These are phyloP conservation scores for Hyparrhenia diplandra DNA, from an alignment of 176 grass and related monocot genomes.

Conservation along the genomic window DNA sequence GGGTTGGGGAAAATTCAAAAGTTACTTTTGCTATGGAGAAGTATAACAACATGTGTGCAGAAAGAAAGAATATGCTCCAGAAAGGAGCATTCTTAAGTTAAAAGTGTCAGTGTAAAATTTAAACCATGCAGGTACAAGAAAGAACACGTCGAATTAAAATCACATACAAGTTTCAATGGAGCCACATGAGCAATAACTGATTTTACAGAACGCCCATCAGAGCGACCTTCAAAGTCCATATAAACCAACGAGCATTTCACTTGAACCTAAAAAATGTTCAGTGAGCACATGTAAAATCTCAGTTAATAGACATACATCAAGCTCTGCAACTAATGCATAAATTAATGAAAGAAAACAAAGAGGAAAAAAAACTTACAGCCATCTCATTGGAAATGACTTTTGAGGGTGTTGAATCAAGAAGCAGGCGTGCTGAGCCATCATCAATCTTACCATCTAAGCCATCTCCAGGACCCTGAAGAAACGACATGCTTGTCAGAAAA, in stretches of 20 bases:
- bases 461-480: slow-evolving; percentile 68
- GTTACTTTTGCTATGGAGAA: background rate
- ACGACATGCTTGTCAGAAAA: background rate
- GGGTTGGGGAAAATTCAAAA: background rate
- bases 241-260: slow-evolving; percentile 85
- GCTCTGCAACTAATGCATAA: background rate
- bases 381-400: slow-evolving; percentile 85
- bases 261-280: slow-evolving; percentile 66
- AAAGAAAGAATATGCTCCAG: background rate
- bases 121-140: slow-evolving; percentile 6
- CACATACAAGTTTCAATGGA: slow-evolving; percentile 88
- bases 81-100: slow-evolving; percentile 4
- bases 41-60: background rate
- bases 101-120: slow-evolving; percentile 15
- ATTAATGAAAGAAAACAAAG: slow-evolving; percentile 1
- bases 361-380: slow-evolving; percentile 62
- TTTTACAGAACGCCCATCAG: slow-evolving; percentile 90
- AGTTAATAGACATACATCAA: background rate
- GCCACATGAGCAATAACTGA: slow-evolving; percentile 91
- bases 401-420: slow-evolving; percentile 79
- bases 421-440: slow-evolving; percentile 78
- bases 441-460: slow-evolving; percentile 84
- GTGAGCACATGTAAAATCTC: background rate
- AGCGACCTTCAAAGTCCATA: slow-evolving; percentile 99
- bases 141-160: background rate